These are phyloP conservation scores for Haberlea rhodopensis DNA, from an alignment of 257 asterid genomes.

Conservation along the genomic window DNA sequence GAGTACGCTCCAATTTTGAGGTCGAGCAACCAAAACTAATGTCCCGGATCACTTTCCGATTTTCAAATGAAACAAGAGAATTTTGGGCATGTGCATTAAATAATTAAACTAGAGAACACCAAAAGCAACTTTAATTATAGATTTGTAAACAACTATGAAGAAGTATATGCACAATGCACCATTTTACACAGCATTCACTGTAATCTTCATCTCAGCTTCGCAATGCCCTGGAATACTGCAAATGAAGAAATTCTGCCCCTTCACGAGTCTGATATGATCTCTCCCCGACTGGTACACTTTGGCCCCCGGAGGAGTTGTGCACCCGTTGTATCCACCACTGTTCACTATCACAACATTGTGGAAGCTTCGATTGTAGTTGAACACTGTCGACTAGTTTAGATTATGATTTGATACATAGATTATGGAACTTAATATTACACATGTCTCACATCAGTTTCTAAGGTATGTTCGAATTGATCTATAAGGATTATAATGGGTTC, in stretches of 20 bases:
- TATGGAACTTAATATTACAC: neutral
- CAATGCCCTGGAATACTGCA: conserved; percentile 29
- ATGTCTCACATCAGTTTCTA: neutral
- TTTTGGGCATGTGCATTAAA: too few species aligned
- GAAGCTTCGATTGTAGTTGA: conserved; percentile 23
- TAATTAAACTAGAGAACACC: too few species aligned
- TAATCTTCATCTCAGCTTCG: conserved; percentile 24
- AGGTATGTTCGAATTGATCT: neutral
- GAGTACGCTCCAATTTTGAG: too few species aligned
- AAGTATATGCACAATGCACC: too few species aligned
- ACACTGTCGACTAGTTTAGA: conserved; percentile 18
- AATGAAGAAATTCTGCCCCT: conserved; percentile 28
- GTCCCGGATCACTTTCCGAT: too few species aligned
- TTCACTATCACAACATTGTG: conserved; percentile 27
- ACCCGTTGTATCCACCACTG: conserved; percentile 23
- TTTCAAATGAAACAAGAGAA: too few species aligned
- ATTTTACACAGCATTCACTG: conserved; percentile 17
- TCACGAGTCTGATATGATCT: conserved; percentile 21
- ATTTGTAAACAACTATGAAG: too few species aligned
- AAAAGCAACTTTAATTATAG: too few species aligned
- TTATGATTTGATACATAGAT: too few species aligned
- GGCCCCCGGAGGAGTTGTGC: conserved; percentile 9
- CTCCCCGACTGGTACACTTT: conserved; percentile 24
- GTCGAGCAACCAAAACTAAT: too few species aligned
- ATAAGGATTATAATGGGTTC: too few species aligned